phyloP scores from a whole-genome alignment of 2,329 filamentous ascomycete species.

The Sporothrix curviconia region DNA sequence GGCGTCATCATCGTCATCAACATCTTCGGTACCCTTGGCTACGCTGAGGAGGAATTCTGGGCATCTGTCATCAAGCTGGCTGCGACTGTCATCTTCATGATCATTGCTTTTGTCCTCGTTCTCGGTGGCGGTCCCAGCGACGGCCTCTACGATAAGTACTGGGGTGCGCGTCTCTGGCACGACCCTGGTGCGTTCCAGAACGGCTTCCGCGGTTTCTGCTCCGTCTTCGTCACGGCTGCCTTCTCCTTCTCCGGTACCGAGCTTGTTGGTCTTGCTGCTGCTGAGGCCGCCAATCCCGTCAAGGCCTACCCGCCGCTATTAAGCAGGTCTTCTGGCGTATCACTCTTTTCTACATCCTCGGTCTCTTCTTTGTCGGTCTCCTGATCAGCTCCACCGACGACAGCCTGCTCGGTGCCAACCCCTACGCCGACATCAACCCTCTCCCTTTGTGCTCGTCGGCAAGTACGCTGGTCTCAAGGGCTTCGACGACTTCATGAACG shows the following conservation, averaged over 20 bases:
- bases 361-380: conserved; percentile 46
- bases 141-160: conserved; percentile 40
- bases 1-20: conserved; percentile 46
- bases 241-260: conserved; percentile 70
- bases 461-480: conserved; percentile 46
- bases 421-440: conserved; percentile 39
- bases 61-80: conserved; percentile 50
- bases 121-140: conserved; percentile 52
- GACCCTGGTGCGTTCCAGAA: conserved; percentile 56
- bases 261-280: conserved; percentile 66
- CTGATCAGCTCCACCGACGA: conserved; percentile 40
- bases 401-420: conserved; percentile 40
- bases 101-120: conserved; percentile 53
- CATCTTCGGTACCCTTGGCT: conserved; percentile 49
- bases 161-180: conserved; percentile 44
- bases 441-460: conserved; percentile 53
- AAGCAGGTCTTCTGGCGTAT: conserved; percentile 68
- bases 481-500: conserved; percentile 53
- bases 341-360: conserved; percentile 48
- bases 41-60: conserved; percentile 55
- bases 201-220: conserved; percentile 68
- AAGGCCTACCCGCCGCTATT: conserved; percentile 73
- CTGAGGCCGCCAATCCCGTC: conserved; percentile 62
- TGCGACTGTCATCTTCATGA: conserved; percentile 57
- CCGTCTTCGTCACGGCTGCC: conserved; percentile 65